A percentile compares a stretch with the other conserved stretches of the same genome.
Conservation (phyloP, 352 stramenopile genomes). For the Phytophthora uliginosa region DNA sequence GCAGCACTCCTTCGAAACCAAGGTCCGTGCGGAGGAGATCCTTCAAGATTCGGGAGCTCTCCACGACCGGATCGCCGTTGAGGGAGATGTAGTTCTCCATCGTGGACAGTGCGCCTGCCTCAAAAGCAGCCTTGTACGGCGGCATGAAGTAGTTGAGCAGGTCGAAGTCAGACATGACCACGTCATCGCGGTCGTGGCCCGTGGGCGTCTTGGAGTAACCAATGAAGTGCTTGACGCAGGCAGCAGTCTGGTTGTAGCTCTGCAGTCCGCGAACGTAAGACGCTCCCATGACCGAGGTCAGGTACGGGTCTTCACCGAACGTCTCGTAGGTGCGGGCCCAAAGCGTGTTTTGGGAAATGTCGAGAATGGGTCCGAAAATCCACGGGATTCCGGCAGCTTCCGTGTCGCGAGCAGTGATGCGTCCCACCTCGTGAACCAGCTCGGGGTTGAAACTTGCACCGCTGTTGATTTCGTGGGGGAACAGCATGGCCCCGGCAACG, state of each 20-base stretch:
- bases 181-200: conserved; percentile 18
- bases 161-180: conserved; percentile 52
- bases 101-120: conserved; percentile 76
- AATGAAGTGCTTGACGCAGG: conserved; percentile 91
- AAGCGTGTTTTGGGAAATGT: conserved; percentile 83
- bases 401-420: conserved; percentile 69
- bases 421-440: conserved; percentile 62
- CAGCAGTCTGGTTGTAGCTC: conserved; percentile 61
- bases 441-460: conserved; percentile 90
- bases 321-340: conserved; percentile 93
- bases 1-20: conserved; percentile 83
- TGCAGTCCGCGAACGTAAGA: conserved; percentile 84
- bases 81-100: conserved; percentile 95
- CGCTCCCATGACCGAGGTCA: conserved; percentile 79
- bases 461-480: conserved; percentile 90
- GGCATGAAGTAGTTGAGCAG: conserved; percentile 84
- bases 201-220: conserved; percentile 65
- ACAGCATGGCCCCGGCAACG: conserved; percentile 76
- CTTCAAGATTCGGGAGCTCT: conserved; percentile 72
- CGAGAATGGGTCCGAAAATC: conserved; percentile 90
- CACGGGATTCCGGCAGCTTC: conserved; percentile 84
- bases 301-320: conserved; percentile 92
- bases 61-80: conserved; percentile 88
- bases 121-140: conserved; percentile 74
- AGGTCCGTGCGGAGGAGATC: conserved; percentile 81